Conservation (phyloP, 768 basidiomycete genomes). For the Mycena belliarum region DNA sequence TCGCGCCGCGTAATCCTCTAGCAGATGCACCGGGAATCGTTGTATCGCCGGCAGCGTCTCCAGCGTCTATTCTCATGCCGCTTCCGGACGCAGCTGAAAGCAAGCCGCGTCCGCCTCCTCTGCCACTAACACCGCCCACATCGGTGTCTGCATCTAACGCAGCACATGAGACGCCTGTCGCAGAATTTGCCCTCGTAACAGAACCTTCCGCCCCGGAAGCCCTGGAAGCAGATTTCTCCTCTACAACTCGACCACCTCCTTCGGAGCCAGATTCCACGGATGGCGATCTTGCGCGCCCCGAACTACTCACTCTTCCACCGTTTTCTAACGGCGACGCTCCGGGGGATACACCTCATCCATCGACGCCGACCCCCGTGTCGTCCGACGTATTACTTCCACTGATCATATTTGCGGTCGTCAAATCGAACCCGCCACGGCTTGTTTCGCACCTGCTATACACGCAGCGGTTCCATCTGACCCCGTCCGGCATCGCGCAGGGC, state of each 20-base stretch:
- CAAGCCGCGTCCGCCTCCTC: constrained; percentile 13
- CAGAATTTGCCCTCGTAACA: too few species aligned
- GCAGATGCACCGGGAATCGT: constrained; percentile 8
- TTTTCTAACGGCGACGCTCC: constrained; percentile 7
- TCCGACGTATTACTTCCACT: constrained; percentile 92
- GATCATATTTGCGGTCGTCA: constrained; percentile 93
- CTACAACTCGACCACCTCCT: background rate
- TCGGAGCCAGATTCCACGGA: background rate
- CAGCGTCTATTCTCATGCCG: background rate
- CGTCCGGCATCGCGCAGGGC: constrained; percentile 48
- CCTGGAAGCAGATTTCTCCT: background rate
- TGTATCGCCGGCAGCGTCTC: constrained; percentile 3
- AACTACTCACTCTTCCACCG: constrained; percentile 16
- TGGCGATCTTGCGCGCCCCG: background rate
- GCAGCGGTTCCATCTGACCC: constrained; percentile 50
- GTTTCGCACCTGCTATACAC: constrained; percentile 70
- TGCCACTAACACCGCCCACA: constrained; percentile 16
- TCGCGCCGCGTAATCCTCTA: constrained; percentile 3
- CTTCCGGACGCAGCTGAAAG: background rate
- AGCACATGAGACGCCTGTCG: background rate
- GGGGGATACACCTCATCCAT: constrained; percentile 10
- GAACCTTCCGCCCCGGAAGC: background rate
- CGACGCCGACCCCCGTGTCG: constrained; percentile 35
- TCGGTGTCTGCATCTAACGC: constrained; percentile 4
- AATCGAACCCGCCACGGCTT: constrained; percentile 83